Conservation (phyloP, 306 rosid genomes). For the Trichosanthes cucumerina region DNA sequence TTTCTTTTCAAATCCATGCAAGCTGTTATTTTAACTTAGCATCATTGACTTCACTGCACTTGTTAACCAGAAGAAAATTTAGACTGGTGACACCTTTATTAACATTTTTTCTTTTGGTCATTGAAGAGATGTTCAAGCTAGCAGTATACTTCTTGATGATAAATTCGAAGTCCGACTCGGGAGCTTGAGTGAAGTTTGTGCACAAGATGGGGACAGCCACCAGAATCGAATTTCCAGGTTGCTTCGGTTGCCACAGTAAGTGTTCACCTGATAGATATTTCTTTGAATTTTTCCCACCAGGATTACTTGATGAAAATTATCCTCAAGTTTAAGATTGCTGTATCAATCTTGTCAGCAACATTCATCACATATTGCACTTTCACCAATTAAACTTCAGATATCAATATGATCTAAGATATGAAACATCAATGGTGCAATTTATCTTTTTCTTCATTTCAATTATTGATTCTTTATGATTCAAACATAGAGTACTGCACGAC, state of each 20-base stretch:
- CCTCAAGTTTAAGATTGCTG: not conserved
- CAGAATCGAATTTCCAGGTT: constrained; percentile 73
- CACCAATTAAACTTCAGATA: not conserved
- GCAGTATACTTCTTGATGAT: constrained; percentile 91
- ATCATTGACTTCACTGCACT: not conserved
- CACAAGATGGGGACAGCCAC: constrained; percentile 77
- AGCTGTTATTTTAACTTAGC: not conserved
- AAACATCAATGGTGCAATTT: not conserved
- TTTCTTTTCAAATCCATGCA: not conserved
- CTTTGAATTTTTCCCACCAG: not conserved
- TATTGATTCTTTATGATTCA: not conserved
- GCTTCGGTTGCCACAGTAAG: constrained; percentile 67
- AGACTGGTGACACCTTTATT: not conserved
- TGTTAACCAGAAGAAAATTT: not conserved
- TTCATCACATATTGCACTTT: not conserved
- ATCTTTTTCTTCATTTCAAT: not conserved
- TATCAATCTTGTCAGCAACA: not conserved
- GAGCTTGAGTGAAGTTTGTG: constrained; percentile 67
- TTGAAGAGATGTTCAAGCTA: constrained; percentile 89
- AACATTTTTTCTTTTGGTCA: constrained; percentile 15
- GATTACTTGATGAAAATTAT: not conserved
- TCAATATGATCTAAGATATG: not conserved
- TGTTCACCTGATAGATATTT: constrained; percentile 6
- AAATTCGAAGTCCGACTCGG: constrained; percentile 93
- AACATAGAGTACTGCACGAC: not conserved